A percentile compares a stretch with the other conserved stretches of the same genome.
Conservation (phyloP, 148 eudicot species). For the Chenopodium berlandieri region DNA sequence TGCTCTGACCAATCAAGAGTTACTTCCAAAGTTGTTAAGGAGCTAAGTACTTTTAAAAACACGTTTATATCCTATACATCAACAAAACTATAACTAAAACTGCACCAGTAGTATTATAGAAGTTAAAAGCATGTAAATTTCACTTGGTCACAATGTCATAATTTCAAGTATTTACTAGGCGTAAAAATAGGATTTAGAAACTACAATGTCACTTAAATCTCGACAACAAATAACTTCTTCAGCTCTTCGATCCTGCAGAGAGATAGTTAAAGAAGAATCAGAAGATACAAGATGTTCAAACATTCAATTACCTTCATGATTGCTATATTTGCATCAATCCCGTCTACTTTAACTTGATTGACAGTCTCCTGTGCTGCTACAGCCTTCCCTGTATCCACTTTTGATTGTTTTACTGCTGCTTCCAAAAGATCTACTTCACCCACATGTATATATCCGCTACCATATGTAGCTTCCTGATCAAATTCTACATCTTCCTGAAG, state of each 20-base stretch:
- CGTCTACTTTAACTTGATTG: constrained; percentile 87
- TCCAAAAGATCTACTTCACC: constrained; percentile 69
- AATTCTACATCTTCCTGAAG: constrained; percentile 31
- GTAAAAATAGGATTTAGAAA: background rate
- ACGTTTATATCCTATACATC: background rate
- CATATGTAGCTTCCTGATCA: constrained; percentile 37
- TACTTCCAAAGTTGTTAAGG: background rate
- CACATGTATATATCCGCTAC: constrained; percentile 50
- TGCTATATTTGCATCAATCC: constrained; percentile 79
- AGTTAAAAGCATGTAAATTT: background rate
- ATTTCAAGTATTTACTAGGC: background rate
- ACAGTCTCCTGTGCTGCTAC: constrained; percentile 85
- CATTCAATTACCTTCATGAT: constrained; percentile 58
- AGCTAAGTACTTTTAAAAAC: background rate
- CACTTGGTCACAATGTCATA: background rate
- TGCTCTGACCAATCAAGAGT: background rate
- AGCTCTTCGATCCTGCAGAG: background rate
- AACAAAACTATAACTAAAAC: background rate
- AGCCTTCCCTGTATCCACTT: constrained; percentile 59
- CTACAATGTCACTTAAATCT: background rate
- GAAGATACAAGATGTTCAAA: background rate
- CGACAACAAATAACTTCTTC: background rate
- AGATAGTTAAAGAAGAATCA: background rate
- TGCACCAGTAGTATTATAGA: background rate
- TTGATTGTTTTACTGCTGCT: constrained; percentile 58